Base-by-base conservation (phyloP, 176 grass and related monocot genomes). In the Eremochloa ophiuroides region DNA sequence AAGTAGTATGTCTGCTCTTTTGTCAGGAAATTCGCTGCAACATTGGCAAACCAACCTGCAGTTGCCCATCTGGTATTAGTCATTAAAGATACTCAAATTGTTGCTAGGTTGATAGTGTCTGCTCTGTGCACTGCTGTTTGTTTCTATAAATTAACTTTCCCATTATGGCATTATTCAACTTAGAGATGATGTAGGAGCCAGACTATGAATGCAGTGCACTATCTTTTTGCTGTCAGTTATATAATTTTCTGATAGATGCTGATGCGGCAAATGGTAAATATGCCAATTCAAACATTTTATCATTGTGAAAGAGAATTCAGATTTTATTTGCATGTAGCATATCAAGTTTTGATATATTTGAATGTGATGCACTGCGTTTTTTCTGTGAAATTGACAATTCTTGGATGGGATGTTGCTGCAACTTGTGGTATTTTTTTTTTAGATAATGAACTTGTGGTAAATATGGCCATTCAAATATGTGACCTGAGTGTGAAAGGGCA, bases 1-100 rank as follows among this genome's bases (percentile, higher is more conserved):
- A 82, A 71, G 42, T 56, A 75, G 28, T 38, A 50, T 43, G 3
- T 62, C 30, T 76, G 4, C 25, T 53, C 37, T 85, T 76, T 68
- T 75, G 17, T 16, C 60, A 84, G 93, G 83, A 90, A 86, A 86
- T 88, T 86, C 30, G 85, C 80, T 7, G 88, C 93, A 29, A 78
- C 83, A 2, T 30, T 86, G 23, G 80, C 82, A 68, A 88, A 22
- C 83, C 81, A 88, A 87, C 79, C 63, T 15, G 15, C 66, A 30
- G 44, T 31, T 73, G 76, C 53, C 78, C 77, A 76, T 26, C 69
- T 82, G 82, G 90, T 92, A 89, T 85, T 79, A 59, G 5, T 74
- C 86, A 44, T 25, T 6, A 51, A 48, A 25, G 17, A 51, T 17
- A 69, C 18, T 80, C 9, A 67, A 58, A 44, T 30, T 43, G 13